Evolutionary conservation across 2,329 filamentous ascomycete species (phyloP).

Genomic region (Nemania serpens): DNA sequence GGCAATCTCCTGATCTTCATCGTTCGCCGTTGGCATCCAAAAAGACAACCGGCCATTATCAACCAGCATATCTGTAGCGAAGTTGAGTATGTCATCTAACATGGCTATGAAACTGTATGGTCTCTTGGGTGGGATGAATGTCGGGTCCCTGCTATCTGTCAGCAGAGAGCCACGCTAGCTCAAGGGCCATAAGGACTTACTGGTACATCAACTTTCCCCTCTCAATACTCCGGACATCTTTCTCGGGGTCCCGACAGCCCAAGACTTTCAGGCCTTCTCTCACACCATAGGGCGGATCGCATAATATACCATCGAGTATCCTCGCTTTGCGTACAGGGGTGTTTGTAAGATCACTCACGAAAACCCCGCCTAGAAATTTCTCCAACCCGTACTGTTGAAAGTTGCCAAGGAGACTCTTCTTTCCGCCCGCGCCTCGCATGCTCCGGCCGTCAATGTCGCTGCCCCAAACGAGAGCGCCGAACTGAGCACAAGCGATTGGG

Average conservation of each 20-base stretch:
- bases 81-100: conserved; percentile 86
- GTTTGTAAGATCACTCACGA: conserved; percentile 87
- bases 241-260: conserved; percentile 71
- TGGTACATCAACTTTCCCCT: conserved; percentile 72
- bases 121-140: conserved; percentile 71
- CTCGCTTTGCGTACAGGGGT: conserved; percentile 67
- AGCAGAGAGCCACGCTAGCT: conserved; percentile 5
- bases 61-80: conserved; percentile 77
- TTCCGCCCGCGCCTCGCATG: conserved; percentile 72
- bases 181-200: conserved; percentile 50
- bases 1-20: conserved; percentile 74
- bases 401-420: conserved; percentile 65
- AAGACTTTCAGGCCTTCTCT: conserved; percentile 89
- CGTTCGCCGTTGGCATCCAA: conserved; percentile 95
- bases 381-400: conserved; percentile 81
- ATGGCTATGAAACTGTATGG: conserved; percentile 92
- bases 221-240: conserved; percentile 63
- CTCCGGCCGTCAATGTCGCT: conserved; percentile 93
- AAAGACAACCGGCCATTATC: conserved; percentile 81
- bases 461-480: conserved; percentile 81
- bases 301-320: conserved; percentile 83
- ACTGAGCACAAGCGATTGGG: conserved; percentile 85
- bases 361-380: conserved; percentile 72
- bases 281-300: conserved; percentile 95
- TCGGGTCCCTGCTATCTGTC: conserved; percentile 29